phyloP scores from a whole-genome alignment of 2,329 filamentous ascomycete species.

The Talaromyces sp. region DNA sequence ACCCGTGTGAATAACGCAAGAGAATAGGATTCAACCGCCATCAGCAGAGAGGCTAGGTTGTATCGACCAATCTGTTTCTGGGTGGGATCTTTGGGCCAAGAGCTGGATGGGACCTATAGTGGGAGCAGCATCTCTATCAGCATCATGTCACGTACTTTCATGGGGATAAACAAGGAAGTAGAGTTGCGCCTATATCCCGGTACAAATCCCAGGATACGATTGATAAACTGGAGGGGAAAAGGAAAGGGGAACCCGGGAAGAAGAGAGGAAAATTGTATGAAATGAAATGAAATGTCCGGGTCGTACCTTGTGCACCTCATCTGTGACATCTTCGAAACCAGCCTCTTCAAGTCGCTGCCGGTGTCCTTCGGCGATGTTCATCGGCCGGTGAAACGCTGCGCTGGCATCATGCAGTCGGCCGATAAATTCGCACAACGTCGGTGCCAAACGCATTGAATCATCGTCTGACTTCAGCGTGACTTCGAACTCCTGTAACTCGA shows the following conservation, averaged over 20 bases:
- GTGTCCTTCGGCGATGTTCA: constrained; percentile 40
- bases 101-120: constrained; percentile 50
- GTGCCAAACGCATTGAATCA: constrained; percentile 28
- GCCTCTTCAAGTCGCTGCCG: constrained; percentile 52
- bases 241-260: background rate
- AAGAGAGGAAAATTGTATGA: background rate
- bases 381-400: constrained; percentile 35
- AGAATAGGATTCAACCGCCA: constrained; percentile 36
- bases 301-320: constrained; percentile 48
- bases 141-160: background rate
- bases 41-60: constrained; percentile 33
- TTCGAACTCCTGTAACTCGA: constrained; percentile 50
- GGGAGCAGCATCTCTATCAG: background rate
- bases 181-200: too few species aligned
- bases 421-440: constrained; percentile 30
- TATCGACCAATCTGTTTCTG: constrained; percentile 47
- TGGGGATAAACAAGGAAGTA: background rate
- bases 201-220: background rate
- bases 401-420: constrained; percentile 32
- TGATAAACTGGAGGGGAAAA: background rate
- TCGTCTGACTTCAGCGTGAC: constrained; percentile 36
- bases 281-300: background rate
- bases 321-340: constrained; percentile 57
- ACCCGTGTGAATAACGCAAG: constrained; percentile 35
- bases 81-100: constrained; percentile 52